These are phyloP conservation scores for Talaromyces funiculosus DNA, from an alignment of 2,329 filamentous ascomycete species.

Conservation along the genomic window DNA sequence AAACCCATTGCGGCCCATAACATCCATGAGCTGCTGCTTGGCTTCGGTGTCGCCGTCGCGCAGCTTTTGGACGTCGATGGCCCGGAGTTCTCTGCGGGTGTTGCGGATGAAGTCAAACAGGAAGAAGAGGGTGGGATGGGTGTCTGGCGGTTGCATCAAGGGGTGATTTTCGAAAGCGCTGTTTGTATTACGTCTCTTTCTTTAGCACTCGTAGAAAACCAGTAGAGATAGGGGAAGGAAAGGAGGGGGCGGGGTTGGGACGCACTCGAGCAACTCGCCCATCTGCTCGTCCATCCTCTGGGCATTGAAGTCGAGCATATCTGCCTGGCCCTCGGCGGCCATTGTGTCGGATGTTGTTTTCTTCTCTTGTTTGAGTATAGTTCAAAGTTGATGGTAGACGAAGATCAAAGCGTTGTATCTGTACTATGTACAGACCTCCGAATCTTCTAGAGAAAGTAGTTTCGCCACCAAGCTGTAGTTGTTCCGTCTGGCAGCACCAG, in stretches of 20 bases:
- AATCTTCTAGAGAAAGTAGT: background rate
- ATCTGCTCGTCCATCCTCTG: slow-evolving; percentile 21
- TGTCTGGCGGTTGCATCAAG: slow-evolving; percentile 26
- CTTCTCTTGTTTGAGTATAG: background rate
- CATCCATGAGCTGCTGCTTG: slow-evolving; percentile 18
- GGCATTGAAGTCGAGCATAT: slow-evolving; percentile 15
- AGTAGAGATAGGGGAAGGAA: background rate
- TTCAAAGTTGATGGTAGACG: background rate
- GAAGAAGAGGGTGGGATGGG: slow-evolving; percentile 41
- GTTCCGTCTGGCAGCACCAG: background rate
- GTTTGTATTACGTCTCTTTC: background rate
- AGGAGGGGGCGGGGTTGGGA: background rate
- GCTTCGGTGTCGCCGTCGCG: slow-evolving; percentile 19
- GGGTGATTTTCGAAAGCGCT: slow-evolving; percentile 29
- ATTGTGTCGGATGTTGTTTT: background rate
- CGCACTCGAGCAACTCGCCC: slow-evolving; percentile 24
- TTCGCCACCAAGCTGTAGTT: background rate
- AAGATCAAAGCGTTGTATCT: background rate
- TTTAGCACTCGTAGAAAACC: background rate
- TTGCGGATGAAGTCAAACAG: slow-evolving; percentile 65
- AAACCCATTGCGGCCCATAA: slow-evolving; percentile 27
- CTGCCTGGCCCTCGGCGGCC: background rate
- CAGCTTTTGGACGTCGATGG: slow-evolving; percentile 23
- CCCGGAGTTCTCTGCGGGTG: slow-evolving; percentile 47
- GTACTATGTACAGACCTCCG: background rate